Percentiles rank a stretch among this genome's conserved stretches.
phyloP scores from a whole-genome alignment of 1,284 basidiomycete genomes.

The Ustilago sp. region DNA sequence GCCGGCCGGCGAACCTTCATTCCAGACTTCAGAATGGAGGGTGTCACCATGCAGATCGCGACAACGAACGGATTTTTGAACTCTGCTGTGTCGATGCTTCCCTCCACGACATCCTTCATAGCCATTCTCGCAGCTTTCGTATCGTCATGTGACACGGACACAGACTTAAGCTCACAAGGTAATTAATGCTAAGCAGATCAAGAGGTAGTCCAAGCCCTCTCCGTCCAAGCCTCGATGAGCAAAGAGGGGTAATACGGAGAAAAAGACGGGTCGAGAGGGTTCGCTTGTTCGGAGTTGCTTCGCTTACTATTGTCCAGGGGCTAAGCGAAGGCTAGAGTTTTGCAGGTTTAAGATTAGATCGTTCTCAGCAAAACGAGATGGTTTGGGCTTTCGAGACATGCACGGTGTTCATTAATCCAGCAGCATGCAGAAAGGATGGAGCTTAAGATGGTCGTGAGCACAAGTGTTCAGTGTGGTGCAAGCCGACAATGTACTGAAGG shows the following conservation, averaged over 20 bases:
- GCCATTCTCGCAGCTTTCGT: not conserved
- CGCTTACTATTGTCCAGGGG: not conserved
- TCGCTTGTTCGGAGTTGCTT: not conserved
- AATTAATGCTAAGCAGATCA: too few relatives aligned
- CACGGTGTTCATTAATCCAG: too few relatives aligned
- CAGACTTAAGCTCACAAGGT: too few relatives aligned
- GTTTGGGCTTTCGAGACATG: too few relatives aligned
- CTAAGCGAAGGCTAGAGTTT: not conserved
- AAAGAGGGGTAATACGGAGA: not conserved
- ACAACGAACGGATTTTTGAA: not conserved
- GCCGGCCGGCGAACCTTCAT: not conserved
- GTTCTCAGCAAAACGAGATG: not conserved
- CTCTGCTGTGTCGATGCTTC: not conserved
- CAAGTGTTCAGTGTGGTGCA: too few relatives aligned
- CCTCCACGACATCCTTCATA: not conserved
- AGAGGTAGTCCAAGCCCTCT: not conserved
- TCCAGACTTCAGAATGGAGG: not conserved
- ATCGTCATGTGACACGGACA: too few relatives aligned
- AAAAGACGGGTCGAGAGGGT: not conserved
- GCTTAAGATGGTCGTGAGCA: constrained; percentile 1
- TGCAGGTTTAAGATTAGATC: not conserved
- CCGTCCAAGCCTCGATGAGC: not conserved
- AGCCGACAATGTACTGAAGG: too few relatives aligned
- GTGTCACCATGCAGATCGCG: not conserved
- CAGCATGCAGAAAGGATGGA: too few relatives aligned